Base-by-base conservation (phyloP, 1,284 basidiomycete species). In the Pulveroboletus sp. region DNA sequence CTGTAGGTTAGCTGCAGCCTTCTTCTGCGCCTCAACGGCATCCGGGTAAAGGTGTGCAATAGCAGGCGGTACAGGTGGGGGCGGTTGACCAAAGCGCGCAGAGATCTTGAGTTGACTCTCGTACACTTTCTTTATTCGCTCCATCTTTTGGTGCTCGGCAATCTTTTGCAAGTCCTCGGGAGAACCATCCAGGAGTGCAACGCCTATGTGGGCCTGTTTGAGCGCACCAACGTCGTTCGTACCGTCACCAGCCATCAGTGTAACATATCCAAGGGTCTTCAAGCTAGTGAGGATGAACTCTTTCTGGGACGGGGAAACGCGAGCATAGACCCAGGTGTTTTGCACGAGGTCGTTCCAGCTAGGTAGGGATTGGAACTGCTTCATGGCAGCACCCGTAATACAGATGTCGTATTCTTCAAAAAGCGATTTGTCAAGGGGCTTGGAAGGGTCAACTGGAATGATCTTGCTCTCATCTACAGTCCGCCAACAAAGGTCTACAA, bases 171-270 rank as follows among this genome's bases (percentile, higher is more conserved):
- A 76, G 69, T 97, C 96, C 64, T 96, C 95, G 0, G 85, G 82
- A 0, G 94, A 92, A 1, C 95, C 95, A 68, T 97, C 94, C 44
- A 98, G 78, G 3, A 98, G 79, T 1, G 95, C 95, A 20, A 98
- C 92, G 61, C 95, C 95, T 56, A 98, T 89, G 72, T 98, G 93
- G 0, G 96, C 95, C 71, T 96, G 93, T 73, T 98, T 98, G 50
- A 98, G 84, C 4, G 96, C 95, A 31, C 96, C 95, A 46, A 98
- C 95, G 64, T 98, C 95, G 72, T 98, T 98, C 18, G 95, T 98
- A 38, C 96, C 96, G 71, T 98, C 96, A 57, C 95, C 95, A 14
- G 94, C 95, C 95, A 98, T 98, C 53, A 98, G 81, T 0, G 95
- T 98, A 9, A 83, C 82, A 72, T 92, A 98, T 26, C 95, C 95